Base-by-base conservation (phyloP, 2,329 filamentous ascomycete species). In the Mariannaea sp. region DNA sequence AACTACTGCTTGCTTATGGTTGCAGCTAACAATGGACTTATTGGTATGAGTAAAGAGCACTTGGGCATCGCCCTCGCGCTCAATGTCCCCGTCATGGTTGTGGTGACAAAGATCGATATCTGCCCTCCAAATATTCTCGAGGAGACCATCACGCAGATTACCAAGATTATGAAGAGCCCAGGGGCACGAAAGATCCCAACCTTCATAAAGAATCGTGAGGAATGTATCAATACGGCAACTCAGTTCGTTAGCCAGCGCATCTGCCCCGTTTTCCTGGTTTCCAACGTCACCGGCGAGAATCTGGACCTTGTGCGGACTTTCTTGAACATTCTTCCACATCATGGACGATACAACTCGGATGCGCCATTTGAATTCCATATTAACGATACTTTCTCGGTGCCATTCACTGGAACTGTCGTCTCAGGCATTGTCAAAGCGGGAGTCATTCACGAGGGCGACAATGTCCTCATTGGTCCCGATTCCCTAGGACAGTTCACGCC, bases 1-100 rank as follows among this genome's bases (percentile, higher is more conserved):
- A 96, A 97, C 68, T 99, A 97, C 77, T 97, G 94, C 70, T 76
- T 99, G 22, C 83, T 99, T 41, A 99, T 99, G 94, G 94, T 99
- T 0, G 94, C 94, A 10, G 94, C 94, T 14, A 99, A 99, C 67
- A 97, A 99, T 68, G 94, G 94, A 3, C 78, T 99, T 39, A 90
- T 97, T 40, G 94, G 94, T 16, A 99, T 97, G 94, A 96, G 90
- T 73, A 96, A 95, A 79, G 94, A 99, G 76, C 94, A 99, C 72
- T 77, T 99, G 4, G 94, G 94, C 13, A 96, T 99, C 59, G 93
- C 94, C 0, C 78, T 97, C 26, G 92, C 94, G 1, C 79, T 99
- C 45, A 97, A 97, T 67, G 93, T 99, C 9, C 94, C 94, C 0
- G 91, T 99, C 64, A 96, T 99, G 90, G 92, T 97, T 3, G 87